Base-by-base conservation (phyloP, 1,284 basidiomycete genomes). In the Tausonia pullulans region DNA sequence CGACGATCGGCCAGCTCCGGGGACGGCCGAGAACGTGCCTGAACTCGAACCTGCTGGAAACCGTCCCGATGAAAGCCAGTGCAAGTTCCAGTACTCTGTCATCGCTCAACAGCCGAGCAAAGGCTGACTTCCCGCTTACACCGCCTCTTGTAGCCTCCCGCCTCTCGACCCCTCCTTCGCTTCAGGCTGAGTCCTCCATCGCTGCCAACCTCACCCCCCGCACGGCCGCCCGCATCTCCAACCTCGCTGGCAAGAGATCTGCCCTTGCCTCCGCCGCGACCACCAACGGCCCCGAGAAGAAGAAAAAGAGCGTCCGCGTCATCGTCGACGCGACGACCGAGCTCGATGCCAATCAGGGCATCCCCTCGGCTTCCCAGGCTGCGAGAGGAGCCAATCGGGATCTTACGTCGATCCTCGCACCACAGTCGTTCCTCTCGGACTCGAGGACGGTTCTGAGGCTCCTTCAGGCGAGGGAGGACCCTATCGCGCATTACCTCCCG, bases 381-480 rank as follows among this genome's bases (percentile, higher is more conserved):
- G 27, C 59, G 27, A 53, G 64, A 43, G 27, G 27, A 27, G 53
- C 45, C 40, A 48, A 58, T 44, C 48, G 60, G 53, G 61, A 66
- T 57, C 60, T 62, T 10, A 49, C 61, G 9, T 44, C 65, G 44
- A 62, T 66, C 61, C 65, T 66, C 45, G 45, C 45, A 51, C 68
- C 76, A 67, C 87, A 90, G 67, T 84, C 84, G 60, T 93, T 86
- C 74, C 84, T 96, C 58, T 90, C 91, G 5, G 83, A 86, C 44
- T 90, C 91, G 10, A 79, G 87, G 1, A 81, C 87, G 61, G 83
- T 90, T 61, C 85, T 91, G 81, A 85, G 87, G 39, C 80, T 95
- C 8, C 80, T 88, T 60, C 85, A 88, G 71, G 90, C 95, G 70
- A 84, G 88, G 49, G 84, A 87, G 40, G 90, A 96, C 71, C 92